Base-by-base conservation (phyloP, 2,329 filamentous ascomycete species). In the Fusarium solani-melongenae region DNA sequence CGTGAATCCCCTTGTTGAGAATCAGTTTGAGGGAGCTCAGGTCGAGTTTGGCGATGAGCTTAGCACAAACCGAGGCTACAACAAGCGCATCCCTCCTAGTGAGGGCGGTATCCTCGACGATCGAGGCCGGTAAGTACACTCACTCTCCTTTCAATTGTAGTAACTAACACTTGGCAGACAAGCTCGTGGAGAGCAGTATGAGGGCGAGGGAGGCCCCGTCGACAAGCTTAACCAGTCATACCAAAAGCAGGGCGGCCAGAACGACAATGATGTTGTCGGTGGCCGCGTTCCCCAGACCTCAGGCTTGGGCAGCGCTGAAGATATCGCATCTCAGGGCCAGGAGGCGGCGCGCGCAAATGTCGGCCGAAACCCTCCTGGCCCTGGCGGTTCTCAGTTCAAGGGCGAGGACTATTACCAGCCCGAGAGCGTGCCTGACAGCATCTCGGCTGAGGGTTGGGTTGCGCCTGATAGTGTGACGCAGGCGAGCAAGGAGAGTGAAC, bases 71-170 rank as follows among this genome's bases (percentile, higher is more conserved):
- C 78, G 77, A 20, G 76, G 85, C 22, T 86, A 84, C 80, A 83
- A 86, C 79, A 84, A 83, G 79, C 82, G 83, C 10, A 86, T 87
- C 31, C 84, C 85, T 17, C 82, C 82, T 3, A 81, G 82, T 66
- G 85, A 87, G 76, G 85, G 85, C 31, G 85, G 85, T 17, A 79
- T 81, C 8, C 69, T 84, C 0, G 85, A 87, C 63, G 82, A 83
- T 39, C 83, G 80, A 17, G 85, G 86, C 68, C 81, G 84, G 86
- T 86, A 81, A 73, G 82, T 38, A 22, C 17, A 7, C 17, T 15
- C 5, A 8, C 1, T 8, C 24, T 36, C 11, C 34, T 24, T 56
- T 1, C 12, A 4, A 15, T 33, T 6, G 27, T 22, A 6, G 4
- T 41, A 41, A 49, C 71, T 77, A 57, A 79, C 68, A 68, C 14